A percentile compares a stretch with the other conserved stretches of the same genome.
These are phyloP conservation scores for Russula lepida DNA, from an alignment of 768 basidiomycete species.

Conservation along the genomic window DNA sequence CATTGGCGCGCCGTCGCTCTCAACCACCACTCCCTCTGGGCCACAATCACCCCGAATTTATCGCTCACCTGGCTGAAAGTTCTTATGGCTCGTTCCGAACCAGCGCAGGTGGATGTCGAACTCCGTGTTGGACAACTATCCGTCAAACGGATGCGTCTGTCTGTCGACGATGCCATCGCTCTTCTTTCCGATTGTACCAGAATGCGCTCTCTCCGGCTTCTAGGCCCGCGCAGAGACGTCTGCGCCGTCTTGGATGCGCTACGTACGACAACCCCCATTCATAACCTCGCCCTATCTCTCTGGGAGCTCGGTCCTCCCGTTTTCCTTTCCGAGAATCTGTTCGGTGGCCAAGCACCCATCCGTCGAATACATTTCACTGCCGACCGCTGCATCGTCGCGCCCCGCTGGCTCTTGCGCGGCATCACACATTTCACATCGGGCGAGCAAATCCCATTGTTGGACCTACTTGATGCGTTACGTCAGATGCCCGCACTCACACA, in stretches of 20 bases:
- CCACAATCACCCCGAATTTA: slow-evolving; percentile 6
- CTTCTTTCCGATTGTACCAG: slow-evolving; percentile 9
- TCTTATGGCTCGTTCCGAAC: slow-evolving; percentile 7
- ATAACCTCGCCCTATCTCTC: slow-evolving; percentile 5
- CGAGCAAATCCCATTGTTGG: slow-evolving; percentile 1
- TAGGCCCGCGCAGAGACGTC: slow-evolving; percentile 3
- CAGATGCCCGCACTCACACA: slow-evolving; percentile 10
- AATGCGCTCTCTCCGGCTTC: slow-evolving; percentile 7
- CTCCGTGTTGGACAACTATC: slow-evolving; percentile 4
- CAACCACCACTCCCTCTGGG: slow-evolving; percentile 11
- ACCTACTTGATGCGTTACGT: slow-evolving; percentile 2
- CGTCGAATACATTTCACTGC: slow-evolving; percentile 7
- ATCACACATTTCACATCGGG: slow-evolving; percentile 15
- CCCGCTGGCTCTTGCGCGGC: slow-evolving; percentile 6
- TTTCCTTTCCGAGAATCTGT: slow-evolving; percentile 2
- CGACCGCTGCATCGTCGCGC: background rate
- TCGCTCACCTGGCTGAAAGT: slow-evolving; percentile 3
- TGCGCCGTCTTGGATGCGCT: slow-evolving; percentile 2
- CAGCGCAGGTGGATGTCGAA: slow-evolving; percentile 4
- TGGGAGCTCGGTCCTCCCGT: slow-evolving; percentile 6
- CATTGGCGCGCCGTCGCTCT: slow-evolving; percentile 12
- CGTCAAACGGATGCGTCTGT: background rate
- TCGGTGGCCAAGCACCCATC: slow-evolving; percentile 11
- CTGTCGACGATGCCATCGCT: slow-evolving; percentile 5
- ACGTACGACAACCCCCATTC: background rate